Conservation (phyloP, 352 stramenopile genomes). For the Phytophthora multivora region DNA sequence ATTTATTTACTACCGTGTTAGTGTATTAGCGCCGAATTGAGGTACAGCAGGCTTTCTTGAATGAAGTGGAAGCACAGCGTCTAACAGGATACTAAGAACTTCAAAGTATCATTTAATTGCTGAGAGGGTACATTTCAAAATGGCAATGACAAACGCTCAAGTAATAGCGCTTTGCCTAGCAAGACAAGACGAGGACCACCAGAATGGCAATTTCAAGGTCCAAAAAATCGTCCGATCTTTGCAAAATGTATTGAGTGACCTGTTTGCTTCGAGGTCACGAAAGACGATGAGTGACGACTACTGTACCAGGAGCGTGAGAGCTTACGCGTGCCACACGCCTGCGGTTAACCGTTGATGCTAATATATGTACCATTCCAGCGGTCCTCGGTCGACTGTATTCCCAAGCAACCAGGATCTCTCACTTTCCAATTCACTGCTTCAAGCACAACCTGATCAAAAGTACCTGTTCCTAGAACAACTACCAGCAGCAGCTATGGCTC, state of each 20-base stretch:
- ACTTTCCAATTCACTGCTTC: slow-evolving; percentile 19
- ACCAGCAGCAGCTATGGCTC: slow-evolving; percentile 12
- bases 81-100: no score
- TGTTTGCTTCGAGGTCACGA: background rate
- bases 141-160: background rate
- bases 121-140: background rate
- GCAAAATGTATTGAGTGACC: background rate
- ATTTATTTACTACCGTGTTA: background rate
- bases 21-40: background rate
- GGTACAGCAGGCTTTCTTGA: no score
- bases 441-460: slow-evolving; percentile 8
- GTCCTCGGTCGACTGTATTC: background rate
- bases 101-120: background rate
- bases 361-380: background rate
- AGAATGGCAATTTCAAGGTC: background rate
- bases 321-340: background rate
- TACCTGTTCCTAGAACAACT: background rate
- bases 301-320: background rate
- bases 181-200: background rate
- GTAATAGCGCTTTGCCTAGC: background rate
- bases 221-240: background rate
- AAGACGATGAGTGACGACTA: background rate
- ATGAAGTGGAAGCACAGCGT: no score
- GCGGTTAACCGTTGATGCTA: background rate
- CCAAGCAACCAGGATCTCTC: background rate